Base-by-base conservation (phyloP, 2,329 filamentous ascomycete species). In the Akanthomyces dipterigenus region DNA sequence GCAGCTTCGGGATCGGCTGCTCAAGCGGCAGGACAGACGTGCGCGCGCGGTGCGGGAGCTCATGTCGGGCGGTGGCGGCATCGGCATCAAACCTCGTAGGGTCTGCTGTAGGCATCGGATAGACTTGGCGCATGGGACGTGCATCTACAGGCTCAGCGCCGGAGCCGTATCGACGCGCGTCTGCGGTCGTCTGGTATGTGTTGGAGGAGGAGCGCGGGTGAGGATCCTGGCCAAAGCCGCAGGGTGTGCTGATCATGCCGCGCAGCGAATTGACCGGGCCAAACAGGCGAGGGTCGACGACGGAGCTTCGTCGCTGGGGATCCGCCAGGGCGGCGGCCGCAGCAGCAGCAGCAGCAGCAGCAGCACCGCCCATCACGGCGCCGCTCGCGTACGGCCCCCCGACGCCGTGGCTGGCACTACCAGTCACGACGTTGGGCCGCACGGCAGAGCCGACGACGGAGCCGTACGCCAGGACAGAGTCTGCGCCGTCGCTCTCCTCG, bases 1-100 rank as follows among this genome's bases (percentile, higher is more conserved):
- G 90, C 2, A 83, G 80, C 62, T 90, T 82, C 2, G 93, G 93
- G 67, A 92, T 88, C 2, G 93, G 93, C 67, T 96, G 91, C 71
- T 95, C 89, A n/a, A 97, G 79, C 12, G 87, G 86, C 36, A 91
- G 81, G 0, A 84, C 79, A 6, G 78, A 84, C 5, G 87, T 83
- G 46, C 83, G 80, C 18, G 73, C 70, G 20, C 72, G 75, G 24
- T 75, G 71, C 3, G 77, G 70, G 8, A 77, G 69, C 48, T 77
- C 74, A 60, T 75, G 72, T 42, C 71, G 73, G 53, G 73, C 72
- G 16, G 16, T 20, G 18, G 78, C 78, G 28, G 78, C 78, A 26
- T 73, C 76, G 54, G 80, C 82, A 65, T 90, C 87, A 66, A 88
- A 88, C 28, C 76, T 79, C 22, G 75, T 78, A 7, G 86, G 84